Percentiles rank a stretch among this genome's conserved stretches.
Evolutionary conservation across 257 asterid genomes (phyloP).

Genomic region (Solanum rostratum): DNA sequence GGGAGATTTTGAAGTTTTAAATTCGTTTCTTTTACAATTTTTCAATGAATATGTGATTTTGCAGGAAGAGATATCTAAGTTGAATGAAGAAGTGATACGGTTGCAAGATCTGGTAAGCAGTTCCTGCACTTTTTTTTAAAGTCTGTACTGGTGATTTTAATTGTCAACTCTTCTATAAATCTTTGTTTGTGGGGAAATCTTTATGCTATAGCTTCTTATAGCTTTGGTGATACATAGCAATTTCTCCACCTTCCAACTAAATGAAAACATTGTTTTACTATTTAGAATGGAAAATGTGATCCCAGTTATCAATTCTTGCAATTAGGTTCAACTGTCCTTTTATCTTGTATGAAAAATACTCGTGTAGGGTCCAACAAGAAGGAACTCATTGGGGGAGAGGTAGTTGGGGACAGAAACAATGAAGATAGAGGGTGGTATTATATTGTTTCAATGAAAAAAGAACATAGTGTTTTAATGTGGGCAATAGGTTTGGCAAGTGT

Average conservation of each 20-base stretch:
- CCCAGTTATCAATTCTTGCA: background rate
- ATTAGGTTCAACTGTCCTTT: background rate
- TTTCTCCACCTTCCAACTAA: background rate
- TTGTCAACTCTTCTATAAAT: background rate
- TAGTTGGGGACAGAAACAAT: background rate
- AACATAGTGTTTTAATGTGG: background rate
- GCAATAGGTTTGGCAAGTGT: background rate
- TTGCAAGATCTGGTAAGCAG: slow-evolving; percentile 45
- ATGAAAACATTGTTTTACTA: background rate
- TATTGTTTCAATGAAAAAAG: background rate
- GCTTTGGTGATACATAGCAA: background rate
- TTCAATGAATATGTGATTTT: background rate
- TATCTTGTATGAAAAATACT: background rate
- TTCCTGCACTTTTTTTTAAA: background rate
- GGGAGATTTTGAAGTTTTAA: background rate
- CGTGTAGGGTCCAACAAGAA: background rate
- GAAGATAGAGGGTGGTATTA: background rate
- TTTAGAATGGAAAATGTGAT: background rate
- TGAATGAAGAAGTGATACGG: slow-evolving; percentile 43
- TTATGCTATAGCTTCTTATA: background rate
- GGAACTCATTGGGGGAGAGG: background rate
- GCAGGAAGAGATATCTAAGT: slow-evolving; percentile 73
- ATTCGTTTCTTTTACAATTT: background rate
- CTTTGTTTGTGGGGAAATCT: background rate
- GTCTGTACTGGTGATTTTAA: background rate